Evolutionary conservation across 257 asterid species (phyloP), one percentile per base, ranked within the genome.

Genomic region (Fraxinus quadrangulata): DNA sequence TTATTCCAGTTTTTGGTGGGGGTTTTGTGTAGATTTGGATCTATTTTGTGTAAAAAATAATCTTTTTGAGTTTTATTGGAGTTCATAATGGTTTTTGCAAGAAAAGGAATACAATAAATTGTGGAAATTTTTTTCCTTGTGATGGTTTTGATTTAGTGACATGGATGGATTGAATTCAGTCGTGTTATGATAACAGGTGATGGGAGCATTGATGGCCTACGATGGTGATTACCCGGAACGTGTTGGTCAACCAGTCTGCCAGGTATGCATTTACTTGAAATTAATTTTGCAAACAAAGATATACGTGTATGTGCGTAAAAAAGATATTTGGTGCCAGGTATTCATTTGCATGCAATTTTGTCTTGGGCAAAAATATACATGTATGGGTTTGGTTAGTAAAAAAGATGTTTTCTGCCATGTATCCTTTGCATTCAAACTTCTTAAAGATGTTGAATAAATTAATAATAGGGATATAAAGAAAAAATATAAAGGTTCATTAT

Each of bases 191-290:
- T 81, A 74, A 45, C 74, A 89, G 95, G 92, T 81, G 77, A 77
- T 83, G 83, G 90, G 86, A 82, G 82, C 81, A 75, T 67, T 77
- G 75, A 81, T 89, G 75, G 79, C 82, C 71, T 79, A 86, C 71
- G 89, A 86, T 74, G 90, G 79, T 30, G 93, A 83, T 77, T 84
- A 81, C 76, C 92, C 95, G 0, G 92, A 90, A 76, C 90, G 95
- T 51, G 83, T 63, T 76, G 97, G 93, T 77, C 97, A 91, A 78
- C 87, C 86, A 54, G 79, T 82, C 70, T 91, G 97, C 83, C 95
- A 90, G 95, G 97, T 91, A 87, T 79, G 39, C 71, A 71, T 12
- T 39, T 79, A 54, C 56, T 42, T 73, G 65, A 34, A 24, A 47
- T 31, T 79, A 26, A 36, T 40, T 23, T 74, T 33, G 24, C 9